Base-by-base conservation (phyloP, 1,139 yeast genomes). In the Yamadazyma songkhlaensis region DNA sequence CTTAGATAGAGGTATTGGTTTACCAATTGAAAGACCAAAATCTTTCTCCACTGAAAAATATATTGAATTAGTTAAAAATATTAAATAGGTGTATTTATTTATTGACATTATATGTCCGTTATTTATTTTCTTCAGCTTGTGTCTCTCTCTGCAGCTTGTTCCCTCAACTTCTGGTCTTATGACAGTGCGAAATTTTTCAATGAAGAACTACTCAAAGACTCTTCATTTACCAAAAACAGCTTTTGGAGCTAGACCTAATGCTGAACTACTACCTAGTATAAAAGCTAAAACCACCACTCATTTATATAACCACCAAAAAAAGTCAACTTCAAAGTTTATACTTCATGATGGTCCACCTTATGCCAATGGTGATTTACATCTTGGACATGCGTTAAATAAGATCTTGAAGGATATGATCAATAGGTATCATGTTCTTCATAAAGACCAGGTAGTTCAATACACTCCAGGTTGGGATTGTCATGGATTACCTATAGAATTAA, bases 401-500 rank as follows among this genome's bases (percentile, higher is more conserved):
- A 77, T 89, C 17, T 61, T 88, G 39, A 92, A 92, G 58, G 99
- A 92, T 60, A 79, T 92, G 37, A 79, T 90, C 38, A 79, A 79
- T 46, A 67, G 99, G 37, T 82, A 70, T 50, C 81, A 87, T 52
- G 63, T 90, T 29, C 59, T 84, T 34, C 49, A 58, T 44, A 61
- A 68, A 31, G 84, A 89, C 17, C 74, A 77, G 44, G 69, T 70
- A 32, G 77, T 92, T 5, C 67, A 74, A 39, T 92, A 87, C 54
- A 72, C 74, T 32, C 97, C 97, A 0, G 99, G 99, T 1, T 92
- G 98, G 97, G 99, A 92, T 58, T 92, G 98, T 54, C 99, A 92
- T 63, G 99, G 99, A 0, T 66, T 92, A 25, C 99, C 99, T 1
- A 92, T 92, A 45, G 99, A 92, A 59, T 69, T 87, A 58, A 88